A percentile compares a stretch with the other conserved stretches of the same genome.
These are phyloP conservation scores for Rhizodiscina lignyota DNA, from an alignment of 495 filamentous ascomycete species.

Conservation along the genomic window DNA sequence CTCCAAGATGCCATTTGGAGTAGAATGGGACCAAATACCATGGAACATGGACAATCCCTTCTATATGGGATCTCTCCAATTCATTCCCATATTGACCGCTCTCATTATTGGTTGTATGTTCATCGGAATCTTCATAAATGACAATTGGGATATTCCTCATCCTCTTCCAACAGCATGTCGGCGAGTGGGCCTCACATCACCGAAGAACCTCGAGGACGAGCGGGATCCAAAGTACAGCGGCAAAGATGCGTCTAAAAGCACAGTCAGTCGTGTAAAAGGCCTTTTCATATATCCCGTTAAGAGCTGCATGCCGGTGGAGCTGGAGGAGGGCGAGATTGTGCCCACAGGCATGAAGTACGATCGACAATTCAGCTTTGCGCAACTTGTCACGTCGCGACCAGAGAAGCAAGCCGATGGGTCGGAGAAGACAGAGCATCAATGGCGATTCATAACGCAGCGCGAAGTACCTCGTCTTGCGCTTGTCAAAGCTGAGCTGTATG, in stretches of 20 bases:
- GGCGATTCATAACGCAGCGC: conserved; percentile 70
- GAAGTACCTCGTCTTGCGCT: conserved; percentile 56
- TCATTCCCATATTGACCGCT: no score
- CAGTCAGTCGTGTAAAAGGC: conserved; percentile 41
- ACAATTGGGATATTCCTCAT: no score
- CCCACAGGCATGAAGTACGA: conserved; percentile 65
- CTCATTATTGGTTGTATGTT: no score
- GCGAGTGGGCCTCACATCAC: background rate
- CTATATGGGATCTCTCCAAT: no score
- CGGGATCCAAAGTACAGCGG: conserved; percentile 2
- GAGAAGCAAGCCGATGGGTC: conserved; percentile 13
- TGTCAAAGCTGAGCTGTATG: conserved; percentile 61
- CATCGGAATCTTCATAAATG: no score
- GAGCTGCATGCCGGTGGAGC: conserved; percentile 66
- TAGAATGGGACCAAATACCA: no score
- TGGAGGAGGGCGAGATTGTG: conserved; percentile 47
- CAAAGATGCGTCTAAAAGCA: background rate
- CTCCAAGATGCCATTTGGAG: no score
- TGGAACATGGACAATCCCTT: no score
- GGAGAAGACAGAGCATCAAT: conserved; percentile 35
- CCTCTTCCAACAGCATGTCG: background rate
- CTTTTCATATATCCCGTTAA: conserved; percentile 83
- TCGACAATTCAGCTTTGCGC: conserved; percentile 68
- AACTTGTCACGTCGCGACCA: conserved; percentile 32
- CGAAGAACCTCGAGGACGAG: background rate